Evolutionary conservation across 1,139 yeast genomes (phyloP), one percentile per base, ranked within the genome.

Genomic region (Taiozyma sp.): DNA sequence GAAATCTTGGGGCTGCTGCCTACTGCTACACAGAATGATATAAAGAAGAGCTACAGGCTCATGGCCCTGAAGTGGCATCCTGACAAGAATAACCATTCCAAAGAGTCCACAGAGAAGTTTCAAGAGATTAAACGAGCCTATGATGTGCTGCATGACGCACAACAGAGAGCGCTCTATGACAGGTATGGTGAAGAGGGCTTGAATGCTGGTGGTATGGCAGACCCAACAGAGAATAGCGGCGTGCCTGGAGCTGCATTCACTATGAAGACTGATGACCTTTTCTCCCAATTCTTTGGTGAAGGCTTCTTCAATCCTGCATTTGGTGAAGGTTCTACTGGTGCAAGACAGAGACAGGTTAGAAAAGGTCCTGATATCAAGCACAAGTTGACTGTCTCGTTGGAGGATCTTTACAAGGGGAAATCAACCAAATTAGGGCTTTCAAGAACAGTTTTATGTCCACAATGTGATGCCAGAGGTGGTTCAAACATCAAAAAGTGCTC

Each of bases 41-140:
- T 91, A 42, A 84, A 81, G 61, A 67, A 67, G 36, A 90, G 92
- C 0, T 91, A 89, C 62, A 77, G 78, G 51, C 65, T 65, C n/a
- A 76, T 77, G 38, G 74, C 91, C 10, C 69, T 90, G 4, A 65
- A 68, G 12, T 68, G 79, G 44, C 97, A 90, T 65, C 97, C 97
- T 0, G 97, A 90, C 64, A 90, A 89, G 65, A 70, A 68, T 49
- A 61, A 58, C 70, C 72, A 70, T 43, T 68, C 74, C 2, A 79
- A 78, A 63, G 69, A 66, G 43, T 81, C 86, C 3, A 84, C 84
- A 44, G 80, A 75, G 61, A 78, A 73, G 66, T 83, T 83, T 62
- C 83, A 82, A 65, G 81, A 80, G 60, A 69, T 82, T 50, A 76
- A 82, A 8, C 75, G 71, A 57, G 87, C 86, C n/a, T 82, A 82